phyloP scores from a whole-genome alignment of 1,284 basidiomycete species.

The Crepidotus sp. region DNA sequence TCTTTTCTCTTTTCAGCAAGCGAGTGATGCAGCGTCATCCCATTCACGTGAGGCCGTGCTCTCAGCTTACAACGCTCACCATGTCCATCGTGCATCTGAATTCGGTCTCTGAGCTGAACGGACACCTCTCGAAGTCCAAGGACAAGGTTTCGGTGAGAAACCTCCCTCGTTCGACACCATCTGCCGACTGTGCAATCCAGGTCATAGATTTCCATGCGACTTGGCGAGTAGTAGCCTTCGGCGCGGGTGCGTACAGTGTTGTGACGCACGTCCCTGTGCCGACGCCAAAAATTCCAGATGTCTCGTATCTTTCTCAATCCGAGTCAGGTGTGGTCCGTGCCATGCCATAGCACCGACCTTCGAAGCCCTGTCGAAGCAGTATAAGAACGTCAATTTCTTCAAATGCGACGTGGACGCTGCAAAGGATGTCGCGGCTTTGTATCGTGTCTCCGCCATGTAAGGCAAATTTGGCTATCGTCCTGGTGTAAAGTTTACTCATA shows the following conservation, averaged over 20 bases:
- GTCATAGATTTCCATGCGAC: constrained; percentile 79
- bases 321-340: constrained; percentile 69
- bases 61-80: neutral
- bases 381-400: constrained; percentile 62
- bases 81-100: constrained; percentile 58
- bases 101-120: constrained; percentile 53
- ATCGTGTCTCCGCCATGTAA: constrained; percentile 60
- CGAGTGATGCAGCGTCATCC: too few relatives aligned
- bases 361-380: constrained; percentile 58
- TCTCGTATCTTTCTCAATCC: neutral
- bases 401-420: constrained; percentile 74
- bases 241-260: constrained; percentile 14
- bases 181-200: constrained; percentile 27
- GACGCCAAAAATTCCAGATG: neutral
- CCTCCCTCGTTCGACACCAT: neutral
- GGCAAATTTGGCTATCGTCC: constrained; percentile 18
- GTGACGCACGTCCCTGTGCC: neutral
- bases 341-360: constrained; percentile 68
- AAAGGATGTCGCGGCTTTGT: constrained; percentile 51
- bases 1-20: too few relatives aligned
- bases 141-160: constrained; percentile 57
- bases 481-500: neutral
- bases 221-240: constrained; percentile 38
- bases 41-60: constrained; percentile 1
- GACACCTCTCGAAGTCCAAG: constrained; percentile 47